phyloP scores from a whole-genome alignment of 1,139 yeast genomes.

The Yamadazyma buinensis region DNA sequence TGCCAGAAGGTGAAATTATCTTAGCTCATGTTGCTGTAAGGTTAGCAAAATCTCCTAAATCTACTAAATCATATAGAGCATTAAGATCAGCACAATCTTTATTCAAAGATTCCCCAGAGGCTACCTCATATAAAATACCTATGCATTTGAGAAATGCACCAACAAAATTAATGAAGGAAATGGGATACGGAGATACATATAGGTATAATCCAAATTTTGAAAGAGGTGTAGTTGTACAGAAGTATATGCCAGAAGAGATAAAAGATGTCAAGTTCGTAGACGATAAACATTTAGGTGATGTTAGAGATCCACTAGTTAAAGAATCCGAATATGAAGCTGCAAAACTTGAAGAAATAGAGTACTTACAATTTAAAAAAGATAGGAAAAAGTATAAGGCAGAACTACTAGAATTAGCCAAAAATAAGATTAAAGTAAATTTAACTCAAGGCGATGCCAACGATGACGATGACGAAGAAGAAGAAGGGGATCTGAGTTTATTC shows the following conservation, averaged over 20 bases:
- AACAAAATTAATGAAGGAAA: constrained; percentile 78
- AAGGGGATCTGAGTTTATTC: constrained; percentile 11
- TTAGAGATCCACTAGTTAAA: constrained; percentile 25
- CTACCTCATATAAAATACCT: constrained; percentile 65
- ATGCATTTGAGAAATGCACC: constrained; percentile 92
- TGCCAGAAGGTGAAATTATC: constrained; percentile 92
- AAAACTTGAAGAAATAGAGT: constrained; percentile 23
- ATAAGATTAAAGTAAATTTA: background rate
- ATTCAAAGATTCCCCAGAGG: constrained; percentile 57
- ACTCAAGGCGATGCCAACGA: no score
- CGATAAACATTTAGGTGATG: constrained; percentile 31
- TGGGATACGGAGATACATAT: constrained; percentile 82
- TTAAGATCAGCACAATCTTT: constrained; percentile 61
- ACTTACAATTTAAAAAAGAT: constrained; percentile 23
- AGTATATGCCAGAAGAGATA: constrained; percentile 58
- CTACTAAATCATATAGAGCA: constrained; percentile 80
- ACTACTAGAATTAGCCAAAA: constrained; percentile 5
- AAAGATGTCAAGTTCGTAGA: constrained; percentile 34
- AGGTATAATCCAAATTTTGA: constrained; percentile 80
- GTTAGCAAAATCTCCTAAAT: constrained; percentile 79
- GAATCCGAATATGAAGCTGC: constrained; percentile 19
- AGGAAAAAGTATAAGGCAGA: constrained; percentile 13
- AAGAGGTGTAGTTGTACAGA: constrained; percentile 71
- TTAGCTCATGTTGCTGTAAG: constrained; percentile 91
- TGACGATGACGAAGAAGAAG: constrained; percentile 4